A percentile compares a stretch with the other conserved stretches of the same genome.
phyloP scores from a whole-genome alignment of 2,329 filamentous ascomycete genomes.

The Aspergillus ruber region DNA sequence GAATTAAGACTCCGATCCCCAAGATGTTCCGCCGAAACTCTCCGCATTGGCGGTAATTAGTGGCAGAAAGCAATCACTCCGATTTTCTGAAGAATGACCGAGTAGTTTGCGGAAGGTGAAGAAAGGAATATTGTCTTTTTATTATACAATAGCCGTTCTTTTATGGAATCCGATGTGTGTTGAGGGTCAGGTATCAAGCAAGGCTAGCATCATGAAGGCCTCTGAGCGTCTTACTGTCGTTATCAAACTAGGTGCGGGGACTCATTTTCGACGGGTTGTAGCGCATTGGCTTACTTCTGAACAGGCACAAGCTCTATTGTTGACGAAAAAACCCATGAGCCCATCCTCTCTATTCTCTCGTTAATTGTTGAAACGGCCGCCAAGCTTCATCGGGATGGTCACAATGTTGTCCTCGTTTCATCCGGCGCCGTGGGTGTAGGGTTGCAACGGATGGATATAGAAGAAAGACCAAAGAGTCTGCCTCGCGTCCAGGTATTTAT shows the following conservation, averaged over 20 bases:
- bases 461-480: constrained; percentile 81
- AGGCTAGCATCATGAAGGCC: constrained; percentile 14
- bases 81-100: not conserved
- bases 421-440: constrained; percentile 96
- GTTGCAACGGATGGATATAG: constrained; percentile 79
- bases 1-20: not conserved
- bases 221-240: constrained; percentile 29
- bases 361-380: constrained; percentile 92
- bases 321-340: constrained; percentile 90
- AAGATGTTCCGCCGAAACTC: constrained; percentile 13
- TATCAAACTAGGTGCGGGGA: constrained; percentile 35
- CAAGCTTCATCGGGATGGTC: constrained; percentile 79
- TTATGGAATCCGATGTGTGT: not conserved
- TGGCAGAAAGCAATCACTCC: constrained; percentile 23
- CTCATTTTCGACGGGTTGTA: constrained; percentile 1
- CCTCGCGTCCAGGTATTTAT: constrained; percentile 68
- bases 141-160: not conserved
- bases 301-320: constrained; percentile 97
- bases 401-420: constrained; percentile 91
- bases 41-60: constrained; percentile 23
- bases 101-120: not conserved
- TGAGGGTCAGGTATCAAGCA: not conserved
- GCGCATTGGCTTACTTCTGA: constrained; percentile 12
- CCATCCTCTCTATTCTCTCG: constrained; percentile 81
- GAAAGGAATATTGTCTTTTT: not conserved